Conservation (phyloP, 345 rosid genomes). For the Viola odorata region DNA sequence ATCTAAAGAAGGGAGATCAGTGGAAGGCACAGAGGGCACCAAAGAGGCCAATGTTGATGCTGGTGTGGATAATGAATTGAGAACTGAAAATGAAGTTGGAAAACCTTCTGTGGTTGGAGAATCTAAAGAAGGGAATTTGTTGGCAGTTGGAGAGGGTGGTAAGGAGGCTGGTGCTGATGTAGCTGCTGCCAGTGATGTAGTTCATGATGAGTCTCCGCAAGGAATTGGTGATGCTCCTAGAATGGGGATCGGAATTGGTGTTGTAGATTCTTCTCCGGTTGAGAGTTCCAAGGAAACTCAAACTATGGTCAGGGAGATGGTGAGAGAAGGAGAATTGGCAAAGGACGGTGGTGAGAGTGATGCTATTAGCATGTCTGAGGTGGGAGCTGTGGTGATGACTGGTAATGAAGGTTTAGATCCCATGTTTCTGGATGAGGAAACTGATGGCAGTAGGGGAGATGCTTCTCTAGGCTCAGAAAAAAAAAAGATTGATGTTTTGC, state of each 20-base stretch:
- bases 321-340: slow-evolving; percentile 9
- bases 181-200: background rate
- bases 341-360: slow-evolving; percentile 5
- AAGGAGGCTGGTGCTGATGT: too few species aligned
- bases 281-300: slow-evolving; percentile 11
- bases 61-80: background rate
- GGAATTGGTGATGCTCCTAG: background rate
- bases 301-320: slow-evolving; percentile 4
- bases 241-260: background rate
- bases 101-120: background rate
- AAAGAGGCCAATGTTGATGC: background rate
- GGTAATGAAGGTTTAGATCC: too few species aligned
- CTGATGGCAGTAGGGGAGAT: slow-evolving; percentile 12
- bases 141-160: background rate
- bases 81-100: background rate
- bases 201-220: background rate
- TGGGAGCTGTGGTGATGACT: too few species aligned
- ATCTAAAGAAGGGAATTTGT: background rate
- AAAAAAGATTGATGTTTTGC: slow-evolving; percentile 4
- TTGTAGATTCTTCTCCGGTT: background rate
- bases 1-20: background rate
- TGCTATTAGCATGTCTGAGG: background rate
- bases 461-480: slow-evolving; percentile 11
- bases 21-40: background rate
- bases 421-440: slow-evolving; percentile 1